A percentile compares a stretch with the other conserved stretches of the same genome.
These are phyloP conservation scores for Lentithecium fluviatile DNA, from an alignment of 495 filamentous ascomycete genomes.

Conservation along the genomic window DNA sequence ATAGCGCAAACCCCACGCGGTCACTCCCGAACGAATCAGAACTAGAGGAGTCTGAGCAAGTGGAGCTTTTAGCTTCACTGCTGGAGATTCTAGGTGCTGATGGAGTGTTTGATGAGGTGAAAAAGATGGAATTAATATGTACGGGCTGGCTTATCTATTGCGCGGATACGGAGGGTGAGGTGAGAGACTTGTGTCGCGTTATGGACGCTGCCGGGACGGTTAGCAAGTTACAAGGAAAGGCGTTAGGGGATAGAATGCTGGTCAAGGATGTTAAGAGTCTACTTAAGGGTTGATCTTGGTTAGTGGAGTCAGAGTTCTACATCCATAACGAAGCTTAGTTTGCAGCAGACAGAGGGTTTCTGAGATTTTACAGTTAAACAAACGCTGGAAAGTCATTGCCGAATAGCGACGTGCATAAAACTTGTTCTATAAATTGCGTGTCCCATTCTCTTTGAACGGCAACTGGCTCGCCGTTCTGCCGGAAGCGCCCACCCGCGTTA, in stretches of 20 bases:
- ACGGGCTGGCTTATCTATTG: slow-evolving; percentile 73
- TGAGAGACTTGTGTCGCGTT: slow-evolving; percentile 70
- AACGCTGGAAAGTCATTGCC: too few relatives aligned
- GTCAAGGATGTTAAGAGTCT: slow-evolving; percentile 58
- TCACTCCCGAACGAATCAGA: slow-evolving; percentile 26
- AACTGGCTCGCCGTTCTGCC: too few relatives aligned
- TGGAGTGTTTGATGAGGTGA: slow-evolving; percentile 64
- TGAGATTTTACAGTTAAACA: too few relatives aligned
- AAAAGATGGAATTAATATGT: slow-evolving; percentile 69
- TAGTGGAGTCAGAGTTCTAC: too few relatives aligned
- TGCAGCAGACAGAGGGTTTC: too few relatives aligned
- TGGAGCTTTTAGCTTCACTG: slow-evolving; percentile 74
- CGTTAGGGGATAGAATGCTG: slow-evolving; percentile 55
- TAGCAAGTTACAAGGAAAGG: slow-evolving; percentile 50
- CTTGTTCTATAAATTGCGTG: too few relatives aligned
- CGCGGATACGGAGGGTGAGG: slow-evolving; percentile 62
- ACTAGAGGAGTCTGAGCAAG: slow-evolving; percentile 65
- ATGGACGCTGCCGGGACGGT: slow-evolving; percentile 67
- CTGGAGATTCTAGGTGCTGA: slow-evolving; percentile 73
- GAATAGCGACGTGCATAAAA: too few relatives aligned
- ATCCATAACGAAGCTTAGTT: too few relatives aligned
- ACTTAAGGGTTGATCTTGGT: slow-evolving; percentile 40
- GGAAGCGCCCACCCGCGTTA: too few relatives aligned
- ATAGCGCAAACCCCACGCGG: slow-evolving; percentile 47
- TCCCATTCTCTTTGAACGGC: too few relatives aligned